A percentile compares a stretch with the other conserved stretches of the same genome.
phyloP scores from a whole-genome alignment of 2,329 filamentous ascomycete genomes.

The Huntiella moniliformis region DNA sequence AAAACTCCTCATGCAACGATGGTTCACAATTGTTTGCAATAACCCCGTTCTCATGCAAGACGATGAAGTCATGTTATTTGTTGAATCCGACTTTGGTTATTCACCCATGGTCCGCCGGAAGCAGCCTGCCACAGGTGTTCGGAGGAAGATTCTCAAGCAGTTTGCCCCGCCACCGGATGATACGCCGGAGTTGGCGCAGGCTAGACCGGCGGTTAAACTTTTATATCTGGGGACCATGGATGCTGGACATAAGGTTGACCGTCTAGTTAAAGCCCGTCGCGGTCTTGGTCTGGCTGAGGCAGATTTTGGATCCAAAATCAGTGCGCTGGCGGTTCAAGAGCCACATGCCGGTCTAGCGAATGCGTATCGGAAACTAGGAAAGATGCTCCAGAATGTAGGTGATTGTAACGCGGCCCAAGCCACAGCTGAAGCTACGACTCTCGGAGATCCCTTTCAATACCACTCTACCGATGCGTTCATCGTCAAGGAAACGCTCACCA shows the following conservation, averaged over 20 bases:
- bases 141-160: constrained; percentile 90
- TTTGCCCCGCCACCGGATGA: constrained; percentile 95
- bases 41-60: constrained; percentile 88
- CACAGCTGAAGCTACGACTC: constrained; percentile 84
- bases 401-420: constrained; percentile 94
- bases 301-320: constrained; percentile 81
- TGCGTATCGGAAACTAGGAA: constrained; percentile 88
- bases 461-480: constrained; percentile 93
- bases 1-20: constrained; percentile 77
- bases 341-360: constrained; percentile 72
- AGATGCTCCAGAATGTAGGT: constrained; percentile 78
- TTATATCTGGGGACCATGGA: constrained; percentile 96
- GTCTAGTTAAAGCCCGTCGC: constrained; percentile 76
- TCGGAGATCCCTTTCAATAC: constrained; percentile 85
- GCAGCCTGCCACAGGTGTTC: constrained; percentile 88
- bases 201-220: constrained; percentile 76
- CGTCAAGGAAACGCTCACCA: constrained; percentile 94
- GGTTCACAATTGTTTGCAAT: constrained; percentile 83
- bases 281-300: constrained; percentile 80
- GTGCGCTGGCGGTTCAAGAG: constrained; percentile 74
- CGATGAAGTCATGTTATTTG: constrained; percentile 92
- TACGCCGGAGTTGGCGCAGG: constrained; percentile 80
- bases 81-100: constrained; percentile 98
- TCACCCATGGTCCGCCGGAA: constrained; percentile 89
- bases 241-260: constrained; percentile 89